phyloP scores from a whole-genome alignment of 306 rosid genomes.

The Cicer chorassanicum region DNA sequence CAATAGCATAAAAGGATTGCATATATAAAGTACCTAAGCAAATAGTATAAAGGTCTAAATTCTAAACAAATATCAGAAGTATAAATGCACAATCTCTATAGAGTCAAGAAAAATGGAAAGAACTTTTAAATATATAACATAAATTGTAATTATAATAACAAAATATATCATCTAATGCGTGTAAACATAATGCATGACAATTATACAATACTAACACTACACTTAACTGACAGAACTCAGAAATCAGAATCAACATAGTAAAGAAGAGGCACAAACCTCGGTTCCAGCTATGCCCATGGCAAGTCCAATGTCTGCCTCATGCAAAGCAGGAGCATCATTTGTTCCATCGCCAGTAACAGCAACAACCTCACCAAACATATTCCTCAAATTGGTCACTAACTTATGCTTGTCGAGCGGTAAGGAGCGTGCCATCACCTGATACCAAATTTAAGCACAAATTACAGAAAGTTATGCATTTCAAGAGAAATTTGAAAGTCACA shows the following conservation, averaged over 20 bases:
- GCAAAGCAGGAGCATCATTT: conserved; percentile 96
- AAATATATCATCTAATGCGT: background rate
- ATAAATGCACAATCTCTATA: background rate
- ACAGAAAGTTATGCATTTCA: conserved; percentile 36
- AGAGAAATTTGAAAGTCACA: conserved; percentile 31
- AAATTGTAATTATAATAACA: conserved; percentile 11
- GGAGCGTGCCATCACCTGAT: conserved; percentile 96
- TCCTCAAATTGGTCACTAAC: conserved; percentile 73
- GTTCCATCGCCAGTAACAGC: conserved; percentile 99
- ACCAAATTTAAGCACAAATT: conserved; percentile 43
- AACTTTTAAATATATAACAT: background rate
- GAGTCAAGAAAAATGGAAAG: background rate
- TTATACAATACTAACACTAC: conserved; percentile 1
- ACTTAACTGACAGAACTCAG: background rate
- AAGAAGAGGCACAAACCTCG: conserved; percentile 64
- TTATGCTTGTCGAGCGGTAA: conserved; percentile 79
- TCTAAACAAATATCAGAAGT: conserved; percentile 4
- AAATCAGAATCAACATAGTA: background rate
- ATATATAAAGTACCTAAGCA: background rate
- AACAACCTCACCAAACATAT: conserved; percentile 78
- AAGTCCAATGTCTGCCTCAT: conserved; percentile 94
- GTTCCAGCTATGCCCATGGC: conserved; percentile 99
- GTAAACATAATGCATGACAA: conserved; percentile 16
- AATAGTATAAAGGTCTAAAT: background rate
- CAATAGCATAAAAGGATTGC: conserved; percentile 22